phyloP scores from a whole-genome alignment of 2,329 filamentous ascomycete genomes.

The Hypoxylon sp. region DNA sequence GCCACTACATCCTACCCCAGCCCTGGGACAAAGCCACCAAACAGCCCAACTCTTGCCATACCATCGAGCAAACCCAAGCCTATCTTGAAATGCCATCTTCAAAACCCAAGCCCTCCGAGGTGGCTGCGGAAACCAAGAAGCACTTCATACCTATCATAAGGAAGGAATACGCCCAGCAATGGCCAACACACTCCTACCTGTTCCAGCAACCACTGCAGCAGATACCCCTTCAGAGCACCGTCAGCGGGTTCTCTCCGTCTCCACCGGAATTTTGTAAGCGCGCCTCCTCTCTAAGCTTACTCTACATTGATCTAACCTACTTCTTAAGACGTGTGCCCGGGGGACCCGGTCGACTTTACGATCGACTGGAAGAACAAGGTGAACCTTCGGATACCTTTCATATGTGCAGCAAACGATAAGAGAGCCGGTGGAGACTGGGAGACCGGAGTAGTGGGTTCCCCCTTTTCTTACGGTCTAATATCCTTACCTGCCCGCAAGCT shows the following conservation, averaged over 20 bases:
- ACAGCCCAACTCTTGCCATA: constrained; percentile 6
- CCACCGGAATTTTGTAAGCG: constrained; percentile 60
- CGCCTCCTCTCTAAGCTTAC: constrained; percentile 2
- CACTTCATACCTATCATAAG: constrained; percentile 75
- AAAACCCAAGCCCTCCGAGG: constrained; percentile 74
- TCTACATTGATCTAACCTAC: constrained; percentile 4
- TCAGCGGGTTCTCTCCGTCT: constrained; percentile 50
- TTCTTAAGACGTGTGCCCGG: constrained; percentile 61
- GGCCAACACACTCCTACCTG: constrained; percentile 69
- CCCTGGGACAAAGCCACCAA: constrained; percentile 7
- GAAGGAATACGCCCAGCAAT: constrained; percentile 65
- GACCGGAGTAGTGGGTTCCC: constrained; percentile 57
- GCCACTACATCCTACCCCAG: constrained; percentile 3
- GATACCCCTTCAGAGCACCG: constrained; percentile 54
- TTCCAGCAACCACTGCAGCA: constrained; percentile 64
- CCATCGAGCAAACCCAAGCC: constrained; percentile 1
- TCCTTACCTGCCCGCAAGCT: too few relatives aligned
- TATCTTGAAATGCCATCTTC: constrained; percentile 63
- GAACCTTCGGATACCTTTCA: constrained; percentile 68
- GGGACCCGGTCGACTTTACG: constrained; percentile 71
- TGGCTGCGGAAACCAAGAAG: constrained; percentile 79
- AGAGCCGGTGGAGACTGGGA: constrained; percentile 85
- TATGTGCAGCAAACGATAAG: constrained; percentile 81
- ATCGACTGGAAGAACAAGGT: constrained; percentile 66
- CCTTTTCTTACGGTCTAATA: constrained; percentile 55